phyloP scores from a whole-genome alignment of 2,329 filamentous ascomycete genomes.

The Rasamsonia emersonii region DNA sequence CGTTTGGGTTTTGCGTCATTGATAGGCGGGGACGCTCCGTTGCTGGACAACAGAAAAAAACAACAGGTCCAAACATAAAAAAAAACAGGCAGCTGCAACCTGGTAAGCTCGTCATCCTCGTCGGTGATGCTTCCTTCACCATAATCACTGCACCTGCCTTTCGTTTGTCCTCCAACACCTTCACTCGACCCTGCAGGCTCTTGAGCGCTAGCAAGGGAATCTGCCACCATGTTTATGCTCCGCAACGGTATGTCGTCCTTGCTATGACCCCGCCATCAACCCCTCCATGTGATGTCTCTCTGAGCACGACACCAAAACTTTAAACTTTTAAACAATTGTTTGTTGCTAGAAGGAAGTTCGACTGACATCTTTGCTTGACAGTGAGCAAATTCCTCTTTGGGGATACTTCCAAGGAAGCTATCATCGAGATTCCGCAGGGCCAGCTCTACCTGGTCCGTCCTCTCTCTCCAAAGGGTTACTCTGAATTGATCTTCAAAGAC shows the following conservation, averaged over 20 bases:
- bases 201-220: conserved; percentile 13
- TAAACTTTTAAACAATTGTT: too few relatives aligned
- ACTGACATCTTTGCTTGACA: conserved; percentile 27
- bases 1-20: conserved; percentile 7
- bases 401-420: conserved; percentile 79
- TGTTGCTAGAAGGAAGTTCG: not conserved
- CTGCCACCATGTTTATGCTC: conserved; percentile 47
- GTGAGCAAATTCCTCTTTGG: conserved; percentile 90
- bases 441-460: conserved; percentile 96
- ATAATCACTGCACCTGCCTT: conserved; percentile 1
- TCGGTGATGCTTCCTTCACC: too few relatives aligned
- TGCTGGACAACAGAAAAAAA: conserved; percentile 9
- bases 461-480: conserved; percentile 91
- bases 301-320: too few relatives aligned
- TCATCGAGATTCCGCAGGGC: conserved; percentile 90
- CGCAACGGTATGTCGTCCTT: conserved; percentile 42
- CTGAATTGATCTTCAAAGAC: conserved; percentile 98
- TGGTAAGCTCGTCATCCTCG: too few relatives aligned
- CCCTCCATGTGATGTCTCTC: conserved; percentile 11
- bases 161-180: not conserved
- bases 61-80: conserved; percentile 4
- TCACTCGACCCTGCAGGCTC: conserved; percentile 4
- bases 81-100: not conserved
- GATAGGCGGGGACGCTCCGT: conserved; percentile 5
- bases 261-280: conserved; percentile 14